Base-by-base conservation (phyloP, 2,329 filamentous ascomycete genomes). In the Fusarium nurragi region DNA sequence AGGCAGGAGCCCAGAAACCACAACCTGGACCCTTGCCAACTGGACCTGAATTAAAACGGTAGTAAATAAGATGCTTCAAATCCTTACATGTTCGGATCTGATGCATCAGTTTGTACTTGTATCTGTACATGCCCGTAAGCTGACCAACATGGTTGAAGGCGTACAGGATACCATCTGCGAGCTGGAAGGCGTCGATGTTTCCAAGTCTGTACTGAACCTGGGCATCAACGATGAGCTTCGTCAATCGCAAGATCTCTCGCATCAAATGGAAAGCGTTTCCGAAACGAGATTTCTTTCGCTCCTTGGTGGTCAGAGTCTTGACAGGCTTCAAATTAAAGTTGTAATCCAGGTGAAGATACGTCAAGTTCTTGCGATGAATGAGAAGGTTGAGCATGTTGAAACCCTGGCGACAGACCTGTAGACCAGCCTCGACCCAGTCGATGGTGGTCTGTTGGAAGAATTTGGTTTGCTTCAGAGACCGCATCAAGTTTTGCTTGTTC, bases 61-160 rank as follows among this genome's bases (percentile, higher is more conserved):
- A 98, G 81, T 99, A 99, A 68, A 99, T 98, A 63, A 99, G 81
- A 86, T 99, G 95, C 86, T 99, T 99, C 75, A 99, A 78, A 79
- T 99, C 95, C 79, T 99, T 99, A 84, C 95, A 99, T 1, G 95
- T 97, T 71, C 95, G 92, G 72, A 99, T 99, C 78, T 99, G 95
- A 77, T 99, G 95, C 95, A 99, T 99, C 54, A 99, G 85, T 84
- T 99, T 99, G 83, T 99, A 99, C 84, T 99, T 99, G 86, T 99
- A 99, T 61, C 95, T 91, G 80, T 99, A 99, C 95, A 99, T 99
- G 76, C 95, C 95, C 16, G 95, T 99, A 62, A 99, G 83, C 78
- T 99, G 96, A 63, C 95, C 95, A 55, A 99, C 95, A 71, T 99
- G 95, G 79, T 99, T 99, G 82, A 99, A 99, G 18, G 95, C 96